Evolutionary conservation across 495 filamentous ascomycete species (phyloP).

Genomic region (Podospora bellae-mahoneyi): DNA sequence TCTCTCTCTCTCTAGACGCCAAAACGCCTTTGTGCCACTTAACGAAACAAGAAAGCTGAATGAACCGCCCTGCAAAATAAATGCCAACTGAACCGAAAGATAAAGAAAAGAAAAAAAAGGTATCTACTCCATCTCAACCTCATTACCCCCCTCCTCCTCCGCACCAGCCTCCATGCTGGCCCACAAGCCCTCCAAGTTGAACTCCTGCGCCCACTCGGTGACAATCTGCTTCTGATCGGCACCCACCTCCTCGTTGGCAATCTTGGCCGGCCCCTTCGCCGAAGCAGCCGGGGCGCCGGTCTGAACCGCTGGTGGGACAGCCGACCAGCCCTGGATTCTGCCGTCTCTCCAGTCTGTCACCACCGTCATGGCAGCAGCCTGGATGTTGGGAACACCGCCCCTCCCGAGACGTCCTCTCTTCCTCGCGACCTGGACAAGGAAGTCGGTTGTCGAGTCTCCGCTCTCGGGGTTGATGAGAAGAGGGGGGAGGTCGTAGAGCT

Average conservation of each 20-base stretch:
- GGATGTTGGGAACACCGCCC: slow-evolving; percentile 84
- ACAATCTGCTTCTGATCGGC: slow-evolving; percentile 84
- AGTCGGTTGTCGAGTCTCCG: slow-evolving; percentile 82
- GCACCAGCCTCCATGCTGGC: slow-evolving; percentile 48
- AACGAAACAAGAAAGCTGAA: neutral
- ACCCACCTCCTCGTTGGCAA: slow-evolving; percentile 35
- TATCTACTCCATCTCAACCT: slow-evolving; percentile 33
- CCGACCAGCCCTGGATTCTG: slow-evolving; percentile 87
- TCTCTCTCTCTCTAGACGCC: slow-evolving; percentile 19
- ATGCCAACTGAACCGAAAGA: neutral
- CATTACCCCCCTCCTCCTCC: slow-evolving; percentile 17
- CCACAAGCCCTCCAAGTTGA: slow-evolving; percentile 94
- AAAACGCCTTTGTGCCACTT: slow-evolving; percentile 17
- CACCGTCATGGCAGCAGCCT: slow-evolving; percentile 84
- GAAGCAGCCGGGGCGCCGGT: slow-evolving; percentile 46
- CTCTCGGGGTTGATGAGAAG: slow-evolving; percentile 57
- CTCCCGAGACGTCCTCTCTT: slow-evolving; percentile 87
- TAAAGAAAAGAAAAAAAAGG: slow-evolving; percentile 10
- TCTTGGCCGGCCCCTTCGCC: slow-evolving; percentile 13
- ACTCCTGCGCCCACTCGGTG: slow-evolving; percentile 90
- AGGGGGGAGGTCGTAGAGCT: slow-evolving; percentile 76
- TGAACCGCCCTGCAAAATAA: neutral
- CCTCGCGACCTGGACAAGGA: slow-evolving; percentile 88
- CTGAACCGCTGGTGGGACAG: slow-evolving; percentile 57
- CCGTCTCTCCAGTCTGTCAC: slow-evolving; percentile 95